A percentile compares a stretch with the other conserved stretches of the same genome.
These are phyloP conservation scores for Taxillus chinensis DNA, from an alignment of 164 flowering plant genomes.

Conservation along the genomic window DNA sequence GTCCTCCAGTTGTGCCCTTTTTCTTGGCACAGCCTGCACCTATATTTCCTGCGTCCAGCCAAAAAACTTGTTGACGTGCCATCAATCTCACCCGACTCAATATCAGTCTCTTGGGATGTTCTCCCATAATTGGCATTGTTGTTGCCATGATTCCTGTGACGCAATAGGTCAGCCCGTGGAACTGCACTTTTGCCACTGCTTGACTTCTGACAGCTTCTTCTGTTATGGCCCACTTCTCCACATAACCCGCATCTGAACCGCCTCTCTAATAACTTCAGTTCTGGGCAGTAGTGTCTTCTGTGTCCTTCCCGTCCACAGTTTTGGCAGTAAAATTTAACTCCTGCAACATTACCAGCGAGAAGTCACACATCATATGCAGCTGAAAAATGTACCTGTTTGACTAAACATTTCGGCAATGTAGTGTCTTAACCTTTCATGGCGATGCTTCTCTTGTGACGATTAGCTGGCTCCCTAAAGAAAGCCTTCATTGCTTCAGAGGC, in stretches of 20 bases:
- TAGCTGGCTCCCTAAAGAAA: constrained; percentile 76
- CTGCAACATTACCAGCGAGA: constrained; percentile 23
- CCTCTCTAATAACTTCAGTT: constrained; percentile 25
- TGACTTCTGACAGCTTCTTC: constrained; percentile 53
- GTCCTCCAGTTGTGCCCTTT: constrained; percentile 55
- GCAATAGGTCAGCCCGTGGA: constrained; percentile 7
- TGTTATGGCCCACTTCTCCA: constrained; percentile 75
- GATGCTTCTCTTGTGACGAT: constrained; percentile 77
- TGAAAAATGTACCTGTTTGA: too few species aligned
- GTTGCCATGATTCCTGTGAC: constrained; percentile 31
- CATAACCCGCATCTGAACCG: constrained; percentile 56
- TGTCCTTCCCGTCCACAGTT: constrained; percentile 86
- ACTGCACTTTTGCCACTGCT: constrained; percentile 13
- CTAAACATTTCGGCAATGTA: too few species aligned
- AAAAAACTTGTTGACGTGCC: not conserved
- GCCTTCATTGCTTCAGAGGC: constrained; percentile 73
- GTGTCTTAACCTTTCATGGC: constrained; percentile 62
- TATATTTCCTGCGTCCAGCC: constrained; percentile 15
- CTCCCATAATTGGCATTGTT: constrained; percentile 37
- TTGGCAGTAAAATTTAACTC: constrained; percentile 57
- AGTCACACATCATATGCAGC: too few species aligned
- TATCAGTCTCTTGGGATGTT: constrained; percentile 21
- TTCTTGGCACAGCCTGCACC: constrained; percentile 30
- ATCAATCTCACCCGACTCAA: not conserved
- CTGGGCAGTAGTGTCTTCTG: constrained; percentile 75